Evolutionary conservation across 768 basidiomycete species (phyloP).

Genomic region (Kwoniella europaea): DNA sequence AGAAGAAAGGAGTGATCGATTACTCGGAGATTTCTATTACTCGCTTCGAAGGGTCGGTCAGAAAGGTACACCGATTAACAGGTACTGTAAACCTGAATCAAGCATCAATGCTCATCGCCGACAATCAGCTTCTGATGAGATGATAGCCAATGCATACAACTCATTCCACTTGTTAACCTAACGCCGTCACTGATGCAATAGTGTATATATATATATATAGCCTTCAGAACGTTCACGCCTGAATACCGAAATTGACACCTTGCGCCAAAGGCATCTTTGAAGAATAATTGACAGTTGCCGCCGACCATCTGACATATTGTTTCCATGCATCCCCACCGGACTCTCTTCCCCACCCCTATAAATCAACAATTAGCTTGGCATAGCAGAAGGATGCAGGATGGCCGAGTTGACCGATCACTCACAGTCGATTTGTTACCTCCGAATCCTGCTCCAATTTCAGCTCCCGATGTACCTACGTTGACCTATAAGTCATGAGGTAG

Average conservation of each 20-base stretch:
- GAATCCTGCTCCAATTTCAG: conserved; percentile 83
- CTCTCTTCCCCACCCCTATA: conserved; percentile 74
- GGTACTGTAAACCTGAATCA: too few species aligned
- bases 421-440: conserved; percentile 64
- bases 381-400: conserved; percentile 59
- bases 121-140: too few species aligned
- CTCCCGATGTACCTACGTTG: conserved; percentile 72
- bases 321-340: conserved; percentile 99
- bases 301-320: conserved; percentile 79
- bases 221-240: background rate
- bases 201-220: too few species aligned
- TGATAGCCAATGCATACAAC: too few species aligned
- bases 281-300: conserved; percentile 91
- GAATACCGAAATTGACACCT: conserved; percentile 76
- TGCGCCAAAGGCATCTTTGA: conserved; percentile 88
- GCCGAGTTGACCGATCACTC: conserved; percentile 13
- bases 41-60: too few species aligned
- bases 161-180: too few species aligned
- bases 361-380: conserved; percentile 63
- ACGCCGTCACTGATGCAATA: too few species aligned
- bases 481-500: conserved; percentile 59
- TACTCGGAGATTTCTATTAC: too few species aligned
- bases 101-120: too few species aligned
- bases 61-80: too few species aligned
- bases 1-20: too few species aligned